Evolutionary conservation across 2,329 filamentous ascomycete genomes (phyloP).

Genomic region (Phaeosphaeriaceae sp.): DNA sequence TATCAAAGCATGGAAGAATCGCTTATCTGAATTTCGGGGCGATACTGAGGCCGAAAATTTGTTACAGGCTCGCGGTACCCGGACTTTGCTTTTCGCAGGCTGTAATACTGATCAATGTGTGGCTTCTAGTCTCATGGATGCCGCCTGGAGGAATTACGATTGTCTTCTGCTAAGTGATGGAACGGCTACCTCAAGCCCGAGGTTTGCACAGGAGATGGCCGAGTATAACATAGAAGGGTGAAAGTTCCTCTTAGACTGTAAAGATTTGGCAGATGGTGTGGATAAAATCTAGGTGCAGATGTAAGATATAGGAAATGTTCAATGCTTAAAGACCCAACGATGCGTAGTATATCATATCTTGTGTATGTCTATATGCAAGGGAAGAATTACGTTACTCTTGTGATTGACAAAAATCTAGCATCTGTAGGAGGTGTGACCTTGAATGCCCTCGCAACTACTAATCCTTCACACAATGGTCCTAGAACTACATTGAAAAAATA

Average conservation of each 20-base stretch:
- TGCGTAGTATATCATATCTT: too few relatives aligned
- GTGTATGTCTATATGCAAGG: too few relatives aligned
- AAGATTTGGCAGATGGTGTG: neutral
- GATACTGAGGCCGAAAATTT: slow-evolving; percentile 3
- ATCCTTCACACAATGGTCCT: too few relatives aligned
- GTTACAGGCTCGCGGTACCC: slow-evolving; percentile 1
- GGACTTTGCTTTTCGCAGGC: slow-evolving; percentile 6
- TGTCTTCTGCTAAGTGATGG: slow-evolving; percentile 7
- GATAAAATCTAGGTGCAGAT: too few relatives aligned
- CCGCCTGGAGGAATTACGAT: slow-evolving; percentile 4
- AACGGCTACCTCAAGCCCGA: slow-evolving; percentile 4
- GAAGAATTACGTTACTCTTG: too few relatives aligned
- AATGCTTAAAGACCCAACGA: too few relatives aligned
- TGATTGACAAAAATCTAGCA: too few relatives aligned
- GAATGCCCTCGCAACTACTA: too few relatives aligned
- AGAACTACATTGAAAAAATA: too few relatives aligned
- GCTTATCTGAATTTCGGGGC: slow-evolving; percentile 9
- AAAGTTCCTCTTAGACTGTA: slow-evolving; percentile 2
- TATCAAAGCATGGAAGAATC: slow-evolving; percentile 6
- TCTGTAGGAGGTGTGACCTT: too few relatives aligned
- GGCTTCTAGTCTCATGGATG: slow-evolving; percentile 8
- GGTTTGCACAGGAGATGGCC: slow-evolving; percentile 4
- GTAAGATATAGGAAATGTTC: too few relatives aligned
- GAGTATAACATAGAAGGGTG: slow-evolving; percentile 7
- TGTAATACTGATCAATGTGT: slow-evolving; percentile 12